These are phyloP conservation scores for Colletotrichum sansevieriae DNA, from an alignment of 2,329 filamentous ascomycete species.

Conservation along the genomic window DNA sequence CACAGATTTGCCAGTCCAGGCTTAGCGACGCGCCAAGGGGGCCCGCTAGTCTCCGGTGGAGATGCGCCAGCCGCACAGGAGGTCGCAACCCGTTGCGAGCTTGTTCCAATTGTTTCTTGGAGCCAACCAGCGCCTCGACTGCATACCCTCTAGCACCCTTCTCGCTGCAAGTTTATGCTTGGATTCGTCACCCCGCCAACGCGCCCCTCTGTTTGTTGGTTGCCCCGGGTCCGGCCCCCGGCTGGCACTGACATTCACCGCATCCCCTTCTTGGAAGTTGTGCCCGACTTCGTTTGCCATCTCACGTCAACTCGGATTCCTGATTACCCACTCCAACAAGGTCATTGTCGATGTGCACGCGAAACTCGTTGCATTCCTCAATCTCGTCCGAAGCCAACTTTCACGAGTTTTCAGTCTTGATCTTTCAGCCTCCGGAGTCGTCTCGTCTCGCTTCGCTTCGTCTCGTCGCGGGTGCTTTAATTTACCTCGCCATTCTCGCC, in stretches of 20 bases:
- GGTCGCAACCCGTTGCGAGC: constrained; percentile 40
- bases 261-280: constrained; percentile 41
- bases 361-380: constrained; percentile 35
- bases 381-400: constrained; percentile 10
- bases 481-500: constrained; percentile 9
- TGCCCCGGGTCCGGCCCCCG: constrained; percentile 39
- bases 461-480: constrained; percentile 28
- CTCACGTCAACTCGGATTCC: constrained; percentile 35
- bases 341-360: constrained; percentile 41
- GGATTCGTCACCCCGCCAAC: constrained; percentile 43
- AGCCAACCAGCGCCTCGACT: background rate
- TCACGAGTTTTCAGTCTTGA: constrained; percentile 12
- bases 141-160: background rate
- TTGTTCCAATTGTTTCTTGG: constrained; percentile 6
- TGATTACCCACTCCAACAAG: constrained; percentile 41
- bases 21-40: constrained; percentile 35
- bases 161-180: constrained; percentile 20
- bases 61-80: constrained; percentile 39
- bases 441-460: constrained; percentile 16
- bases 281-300: constrained; percentile 36
- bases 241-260: constrained; percentile 41
- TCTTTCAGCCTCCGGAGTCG: constrained; percentile 3
- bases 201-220: constrained; percentile 44
- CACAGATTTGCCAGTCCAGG: constrained; percentile 32
- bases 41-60: constrained; percentile 37